Percentiles rank a stretch among this genome's conserved stretches.
Conservation (phyloP, 306 rosid species). For the Pachyrhizus erosus region DNA sequence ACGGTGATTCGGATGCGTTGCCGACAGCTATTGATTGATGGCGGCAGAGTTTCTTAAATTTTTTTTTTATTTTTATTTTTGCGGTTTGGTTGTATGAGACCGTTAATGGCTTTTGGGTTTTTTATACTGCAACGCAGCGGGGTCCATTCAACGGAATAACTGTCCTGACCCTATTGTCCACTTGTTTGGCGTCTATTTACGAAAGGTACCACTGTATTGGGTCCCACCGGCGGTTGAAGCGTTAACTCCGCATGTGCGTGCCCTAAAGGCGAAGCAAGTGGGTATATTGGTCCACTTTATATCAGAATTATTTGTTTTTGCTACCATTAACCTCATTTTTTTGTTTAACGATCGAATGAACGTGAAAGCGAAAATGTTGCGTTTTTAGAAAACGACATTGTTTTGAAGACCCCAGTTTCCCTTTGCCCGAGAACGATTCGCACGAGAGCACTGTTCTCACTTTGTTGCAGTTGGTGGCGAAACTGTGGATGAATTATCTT, state of each 20-base stretch:
- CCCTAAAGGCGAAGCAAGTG: slow-evolving; percentile 1
- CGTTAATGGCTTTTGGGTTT: slow-evolving; percentile 38
- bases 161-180: slow-evolving; percentile 33
- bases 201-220: slow-evolving; percentile 45
- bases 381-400: slow-evolving; percentile 38
- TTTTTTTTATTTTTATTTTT: not conserved
- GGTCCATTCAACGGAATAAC: not conserved
- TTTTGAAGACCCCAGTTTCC: not conserved
- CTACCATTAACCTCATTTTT: slow-evolving; percentile 45
- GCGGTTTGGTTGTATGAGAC: slow-evolving; percentile 34
- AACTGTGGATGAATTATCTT: not conserved
- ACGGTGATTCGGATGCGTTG: slow-evolving; percentile 12
- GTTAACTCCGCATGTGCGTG: slow-evolving; percentile 58
- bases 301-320: not conserved
- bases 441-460: not conserved
- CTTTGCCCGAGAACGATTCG: not conserved
- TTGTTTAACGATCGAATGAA: slow-evolving; percentile 31
- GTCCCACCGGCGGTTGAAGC: slow-evolving; percentile 65
- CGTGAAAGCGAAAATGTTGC: not conserved
- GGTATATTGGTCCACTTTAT: slow-evolving; percentile 41
- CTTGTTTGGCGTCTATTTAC: slow-evolving; percentile 41
- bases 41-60: slow-evolving; percentile 1
- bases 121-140: slow-evolving; percentile 18
- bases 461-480: slow-evolving; percentile 17
- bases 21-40: slow-evolving; percentile 54